Conservation (phyloP, 768 basidiomycete genomes). For the Arthromyces matolae region DNA sequence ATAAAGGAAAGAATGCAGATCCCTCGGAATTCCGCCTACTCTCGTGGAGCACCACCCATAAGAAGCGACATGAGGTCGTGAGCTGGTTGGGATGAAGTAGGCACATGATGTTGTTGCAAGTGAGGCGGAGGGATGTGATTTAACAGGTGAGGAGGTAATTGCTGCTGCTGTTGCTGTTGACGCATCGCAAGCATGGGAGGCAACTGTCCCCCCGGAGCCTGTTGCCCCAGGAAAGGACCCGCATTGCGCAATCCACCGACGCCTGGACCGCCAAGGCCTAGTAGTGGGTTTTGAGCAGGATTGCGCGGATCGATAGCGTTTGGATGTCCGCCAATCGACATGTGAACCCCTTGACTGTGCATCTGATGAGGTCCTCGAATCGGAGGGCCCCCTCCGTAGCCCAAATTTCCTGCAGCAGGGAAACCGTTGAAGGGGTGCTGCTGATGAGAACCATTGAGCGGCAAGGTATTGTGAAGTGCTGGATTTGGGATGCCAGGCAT, state of each 20-base stretch:
- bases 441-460: slow-evolving; percentile 42
- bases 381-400: slow-evolving; percentile 44
- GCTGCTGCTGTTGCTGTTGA: slow-evolving; percentile 46
- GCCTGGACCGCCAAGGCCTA: slow-evolving; percentile 44
- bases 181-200: slow-evolving; percentile 46
- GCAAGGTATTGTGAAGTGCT: slow-evolving; percentile 43
- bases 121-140: slow-evolving; percentile 50
- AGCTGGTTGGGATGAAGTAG: slow-evolving; percentile 48
- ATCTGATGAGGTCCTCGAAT: slow-evolving; percentile 56
- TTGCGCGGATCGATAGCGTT: slow-evolving; percentile 52
- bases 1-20: slow-evolving; percentile 9
- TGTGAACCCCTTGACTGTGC: slow-evolving; percentile 42
- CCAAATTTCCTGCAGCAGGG: slow-evolving; percentile 38
- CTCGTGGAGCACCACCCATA: slow-evolving; percentile 69
- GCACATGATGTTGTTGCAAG: slow-evolving; percentile 52
- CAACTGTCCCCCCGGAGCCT: slow-evolving; percentile 38
- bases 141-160: slow-evolving; percentile 53
- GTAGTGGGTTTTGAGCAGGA: slow-evolving; percentile 48
- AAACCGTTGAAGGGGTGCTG: slow-evolving; percentile 52
- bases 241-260: slow-evolving; percentile 44
- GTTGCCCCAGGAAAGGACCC: slow-evolving; percentile 48
- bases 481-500: slow-evolving; percentile 42
- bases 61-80: slow-evolving; percentile 83
- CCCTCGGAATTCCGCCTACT: slow-evolving; percentile 40
- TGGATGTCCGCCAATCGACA: slow-evolving; percentile 50